Percentiles rank a stretch among this genome's conserved stretches.
Evolutionary conservation across 345 rosid genomes (phyloP).

Genomic region (Salix brachista): DNA sequence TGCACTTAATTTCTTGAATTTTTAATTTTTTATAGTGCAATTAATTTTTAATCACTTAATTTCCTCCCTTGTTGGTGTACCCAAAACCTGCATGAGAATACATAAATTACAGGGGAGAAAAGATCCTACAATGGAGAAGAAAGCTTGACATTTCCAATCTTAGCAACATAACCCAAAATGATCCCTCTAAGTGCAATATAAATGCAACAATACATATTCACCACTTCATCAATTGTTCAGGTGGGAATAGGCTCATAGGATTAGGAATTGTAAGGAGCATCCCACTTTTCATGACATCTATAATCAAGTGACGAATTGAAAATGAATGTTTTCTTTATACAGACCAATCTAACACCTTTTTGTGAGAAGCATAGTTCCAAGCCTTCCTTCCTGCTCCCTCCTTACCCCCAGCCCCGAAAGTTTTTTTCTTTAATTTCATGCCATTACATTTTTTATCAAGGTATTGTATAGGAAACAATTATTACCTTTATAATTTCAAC

Average conservation of each 20-base stretch:
- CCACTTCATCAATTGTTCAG: neutral
- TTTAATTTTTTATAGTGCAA: no score
- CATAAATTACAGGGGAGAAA: neutral
- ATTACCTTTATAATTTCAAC: constrained; percentile 93
- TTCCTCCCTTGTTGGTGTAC: constrained; percentile 98
- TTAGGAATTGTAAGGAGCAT: neutral
- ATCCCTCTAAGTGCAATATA: neutral
- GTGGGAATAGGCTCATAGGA: neutral
- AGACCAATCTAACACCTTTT: neutral
- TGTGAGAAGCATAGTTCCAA: no score
- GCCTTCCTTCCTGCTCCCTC: no score
- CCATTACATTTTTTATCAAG: no score
- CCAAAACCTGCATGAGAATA: constrained; percentile 61
- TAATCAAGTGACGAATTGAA: neutral
- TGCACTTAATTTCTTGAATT: no score
- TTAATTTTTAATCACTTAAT: constrained; percentile 47
- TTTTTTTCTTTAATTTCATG: no score
- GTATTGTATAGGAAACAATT: neutral
- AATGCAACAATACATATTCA: neutral
- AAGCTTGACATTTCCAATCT: neutral
- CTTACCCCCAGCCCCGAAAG: no score
- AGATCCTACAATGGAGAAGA: neutral
- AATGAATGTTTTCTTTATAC: neutral
- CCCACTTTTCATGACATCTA: neutral
- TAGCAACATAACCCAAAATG: neutral